phyloP scores from a whole-genome alignment of 2,329 filamentous ascomycete genomes.

The Verticillium longisporum region DNA sequence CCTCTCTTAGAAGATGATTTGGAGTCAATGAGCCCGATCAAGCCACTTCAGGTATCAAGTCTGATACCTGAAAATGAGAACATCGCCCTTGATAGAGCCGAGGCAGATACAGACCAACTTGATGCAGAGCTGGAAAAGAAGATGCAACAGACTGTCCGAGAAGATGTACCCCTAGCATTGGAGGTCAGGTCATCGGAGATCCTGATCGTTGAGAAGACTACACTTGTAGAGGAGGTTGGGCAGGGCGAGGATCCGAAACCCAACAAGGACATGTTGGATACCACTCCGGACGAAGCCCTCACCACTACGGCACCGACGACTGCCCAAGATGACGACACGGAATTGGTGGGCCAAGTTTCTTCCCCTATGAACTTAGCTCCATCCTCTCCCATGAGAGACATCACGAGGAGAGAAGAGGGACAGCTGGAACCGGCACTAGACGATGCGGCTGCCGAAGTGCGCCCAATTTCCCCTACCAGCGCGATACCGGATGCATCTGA shows the following conservation, averaged over 20 bases:
- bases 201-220: slow-evolving; percentile 2
- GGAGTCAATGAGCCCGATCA: slow-evolving; percentile 10
- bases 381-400: neutral
- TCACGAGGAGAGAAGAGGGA: neutral
- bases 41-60: neutral
- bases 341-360: neutral
- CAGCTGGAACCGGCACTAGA: neutral
- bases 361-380: neutral
- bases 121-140: slow-evolving; percentile 6
- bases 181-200: neutral
- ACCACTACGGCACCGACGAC: neutral
- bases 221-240: neutral
- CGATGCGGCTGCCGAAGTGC: neutral
- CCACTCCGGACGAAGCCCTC: neutral
- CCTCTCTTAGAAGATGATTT: slow-evolving; percentile 2
- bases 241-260: neutral
- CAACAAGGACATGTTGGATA: neutral
- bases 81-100: neutral
- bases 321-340: neutral
- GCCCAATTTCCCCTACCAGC: neutral
- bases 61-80: neutral
- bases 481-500: neutral
- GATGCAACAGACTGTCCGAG: slow-evolving; percentile 2
- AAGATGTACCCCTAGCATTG: neutral
- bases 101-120: slow-evolving; percentile 2